Base-by-base conservation (phyloP, 352 stramenopile genomes). In the Globisporangium carolinianum region DNA sequence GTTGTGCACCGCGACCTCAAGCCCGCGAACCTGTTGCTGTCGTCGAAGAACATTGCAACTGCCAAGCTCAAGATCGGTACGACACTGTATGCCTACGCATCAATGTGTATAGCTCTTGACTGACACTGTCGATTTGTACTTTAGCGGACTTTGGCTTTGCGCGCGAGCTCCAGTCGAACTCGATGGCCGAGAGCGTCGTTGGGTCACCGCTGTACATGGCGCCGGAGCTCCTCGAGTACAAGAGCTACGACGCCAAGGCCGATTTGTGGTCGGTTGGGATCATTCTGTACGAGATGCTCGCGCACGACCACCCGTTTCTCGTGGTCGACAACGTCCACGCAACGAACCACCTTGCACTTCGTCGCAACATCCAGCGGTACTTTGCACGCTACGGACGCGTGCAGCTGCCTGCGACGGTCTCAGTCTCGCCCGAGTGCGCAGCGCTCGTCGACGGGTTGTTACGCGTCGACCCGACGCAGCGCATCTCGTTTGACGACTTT, bases 221-320 rank as follows among this genome's bases (percentile, higher is more conserved):
- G 0, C 82, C 82, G 0, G 82, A 91, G 51, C 58, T 91, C 18
- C 68, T 91, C 37, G 82, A 91, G 66, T 91, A 90, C 76, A 91
- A 91, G 64, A 86, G 79, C 60, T 91, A 91, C 61, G 79, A 91
- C 56, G 82, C 82, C 35, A 91, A 90, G 63, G 82, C 82, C 0
- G 82, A 91, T 59, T 62, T 91, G 37, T 91, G 82, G 82, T 88
- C 76, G 4, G 82, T 91, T 35, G 82, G 82, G 0, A 89, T 91
- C 43, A 91, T 91, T 55, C 53, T 91, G 18, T 91, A 89, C 66
- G 82, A 91, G 61, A 91, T 91, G 82, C 69, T 91, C n/a, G 79
- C 68, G 36, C 87, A 90, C 46, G 78, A 87, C 51, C 82, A 91
- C 41, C 82, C 82, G 36, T 91, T 91, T 47, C 67, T 91, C 5